These are phyloP conservation scores for Manihot esculenta DNA, from an alignment of 441 rosid species.

Conservation along the genomic window DNA sequence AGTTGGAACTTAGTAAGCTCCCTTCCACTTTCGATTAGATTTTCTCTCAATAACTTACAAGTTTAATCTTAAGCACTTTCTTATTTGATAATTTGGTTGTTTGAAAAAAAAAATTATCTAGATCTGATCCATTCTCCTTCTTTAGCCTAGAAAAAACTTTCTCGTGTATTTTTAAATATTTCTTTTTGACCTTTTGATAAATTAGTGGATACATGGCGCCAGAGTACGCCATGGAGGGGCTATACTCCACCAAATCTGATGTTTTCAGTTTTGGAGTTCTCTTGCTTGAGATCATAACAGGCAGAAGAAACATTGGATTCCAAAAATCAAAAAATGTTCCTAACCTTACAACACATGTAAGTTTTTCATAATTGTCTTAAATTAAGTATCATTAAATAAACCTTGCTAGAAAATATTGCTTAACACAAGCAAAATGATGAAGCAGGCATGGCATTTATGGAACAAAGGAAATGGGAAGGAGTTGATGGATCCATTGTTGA, in stretches of 20 bases:
- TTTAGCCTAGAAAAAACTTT: too few relatives aligned
- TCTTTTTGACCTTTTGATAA: neutral
- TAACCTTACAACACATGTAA: conserved; percentile 34
- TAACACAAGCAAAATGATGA: neutral
- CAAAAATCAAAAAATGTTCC: conserved; percentile 19
- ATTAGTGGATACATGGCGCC: conserved; percentile 51
- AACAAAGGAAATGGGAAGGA: conserved; percentile 32
- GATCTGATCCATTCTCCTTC: too few relatives aligned
- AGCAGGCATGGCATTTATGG: conserved; percentile 44
- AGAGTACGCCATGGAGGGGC: conserved; percentile 50
- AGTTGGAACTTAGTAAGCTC: conserved; percentile 42
- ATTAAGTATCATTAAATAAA: neutral
- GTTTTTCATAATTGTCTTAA: neutral
- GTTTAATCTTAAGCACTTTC: too few relatives aligned
- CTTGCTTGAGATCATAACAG: conserved; percentile 44
- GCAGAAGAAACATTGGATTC: conserved; percentile 31
- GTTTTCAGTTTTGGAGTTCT: conserved; percentile 51
- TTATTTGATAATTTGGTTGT: too few relatives aligned
- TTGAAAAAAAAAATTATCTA: too few relatives aligned
- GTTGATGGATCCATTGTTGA: conserved; percentile 36
- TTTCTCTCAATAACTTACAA: too few relatives aligned
- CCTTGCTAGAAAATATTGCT: neutral
- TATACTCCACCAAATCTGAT: conserved; percentile 45
- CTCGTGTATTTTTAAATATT: too few relatives aligned
- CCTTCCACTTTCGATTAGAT: neutral